phyloP scores from a whole-genome alignment of 2,329 filamentous ascomycete genomes.

The Lecanoromycetidae sp. region DNA sequence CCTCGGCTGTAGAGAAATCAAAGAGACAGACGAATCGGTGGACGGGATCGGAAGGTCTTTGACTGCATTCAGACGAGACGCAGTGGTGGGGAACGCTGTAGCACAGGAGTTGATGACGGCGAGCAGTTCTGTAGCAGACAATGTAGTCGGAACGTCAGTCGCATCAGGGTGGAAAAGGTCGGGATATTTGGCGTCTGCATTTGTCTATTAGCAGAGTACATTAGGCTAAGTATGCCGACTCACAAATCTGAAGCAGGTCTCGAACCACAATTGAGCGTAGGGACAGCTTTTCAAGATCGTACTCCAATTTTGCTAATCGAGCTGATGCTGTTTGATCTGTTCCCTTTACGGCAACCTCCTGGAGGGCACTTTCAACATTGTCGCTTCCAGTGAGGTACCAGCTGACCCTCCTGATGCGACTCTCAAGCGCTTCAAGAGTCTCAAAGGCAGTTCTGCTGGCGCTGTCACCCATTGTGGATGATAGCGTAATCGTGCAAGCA shows the following conservation, averaged over 20 bases:
- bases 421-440: conserved; percentile 12
- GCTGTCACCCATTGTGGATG: neutral
- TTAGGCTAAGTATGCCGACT: conserved; percentile 6
- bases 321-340: conserved; percentile 29
- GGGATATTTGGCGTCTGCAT: conserved; percentile 2
- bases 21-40: conserved; percentile 29
- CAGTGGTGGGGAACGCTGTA: conserved; percentile 7
- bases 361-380: neutral
- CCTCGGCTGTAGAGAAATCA: conserved; percentile 33
- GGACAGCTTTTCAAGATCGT: conserved; percentile 29
- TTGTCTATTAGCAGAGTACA: neutral
- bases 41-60: conserved; percentile 36
- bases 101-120: neutral
- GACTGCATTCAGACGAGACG: conserved; percentile 32
- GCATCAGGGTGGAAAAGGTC: conserved; percentile 3
- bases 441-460: conserved; percentile 2
- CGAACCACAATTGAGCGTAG: conserved; percentile 28
- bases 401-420: conserved; percentile 13
- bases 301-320: conserved; percentile 29
- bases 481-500: too few relatives aligned
- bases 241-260: conserved; percentile 34
- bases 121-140: conserved; percentile 15
- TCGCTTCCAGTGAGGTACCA: conserved; percentile 14
- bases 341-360: conserved; percentile 1
- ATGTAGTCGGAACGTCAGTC: conserved; percentile 1